Conservation (phyloP, 169 alveolate species). For the Cryptosporidium bovis region DNA sequence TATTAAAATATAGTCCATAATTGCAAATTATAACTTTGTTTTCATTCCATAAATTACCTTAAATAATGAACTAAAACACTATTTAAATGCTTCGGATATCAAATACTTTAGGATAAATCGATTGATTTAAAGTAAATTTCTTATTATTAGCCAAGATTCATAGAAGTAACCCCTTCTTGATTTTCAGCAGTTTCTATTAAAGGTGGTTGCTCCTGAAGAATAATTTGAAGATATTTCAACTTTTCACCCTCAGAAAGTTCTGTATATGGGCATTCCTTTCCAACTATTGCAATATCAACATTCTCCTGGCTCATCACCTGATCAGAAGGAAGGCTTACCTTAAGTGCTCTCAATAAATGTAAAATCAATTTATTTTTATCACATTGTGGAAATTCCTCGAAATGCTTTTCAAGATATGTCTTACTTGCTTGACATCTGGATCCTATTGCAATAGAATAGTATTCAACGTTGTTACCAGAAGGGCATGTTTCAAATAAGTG, state of each 20-base stretch:
- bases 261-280: conserved; percentile 76
- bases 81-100: neutral
- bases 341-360: conserved; percentile 92
- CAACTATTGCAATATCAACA: conserved; percentile 88
- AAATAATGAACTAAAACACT: neutral
- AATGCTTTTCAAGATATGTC: conserved; percentile 95
- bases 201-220: conserved; percentile 51
- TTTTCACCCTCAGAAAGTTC: conserved; percentile 30
- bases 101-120: neutral
- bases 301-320: conserved; percentile 88
- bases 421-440: conserved; percentile 96
- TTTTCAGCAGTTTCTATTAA: conserved; percentile 13
- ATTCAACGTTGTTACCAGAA: conserved; percentile 95
- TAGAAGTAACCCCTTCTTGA: conserved; percentile 5
- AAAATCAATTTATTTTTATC: conserved; percentile 83
- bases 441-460: conserved; percentile 96
- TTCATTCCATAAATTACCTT: too few species aligned
- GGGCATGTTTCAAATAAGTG: conserved; percentile 96
- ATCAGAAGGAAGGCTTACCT: conserved; percentile 89
- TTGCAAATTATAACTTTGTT: neutral
- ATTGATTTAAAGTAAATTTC: too few species aligned
- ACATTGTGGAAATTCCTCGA: conserved; percentile 84
- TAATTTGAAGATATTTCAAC: conserved; percentile 26
- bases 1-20: neutral
- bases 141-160: conserved; percentile 19